phyloP scores from a whole-genome alignment of 2,329 filamentous ascomycete genomes.

The Penicillium capsulatum region DNA sequence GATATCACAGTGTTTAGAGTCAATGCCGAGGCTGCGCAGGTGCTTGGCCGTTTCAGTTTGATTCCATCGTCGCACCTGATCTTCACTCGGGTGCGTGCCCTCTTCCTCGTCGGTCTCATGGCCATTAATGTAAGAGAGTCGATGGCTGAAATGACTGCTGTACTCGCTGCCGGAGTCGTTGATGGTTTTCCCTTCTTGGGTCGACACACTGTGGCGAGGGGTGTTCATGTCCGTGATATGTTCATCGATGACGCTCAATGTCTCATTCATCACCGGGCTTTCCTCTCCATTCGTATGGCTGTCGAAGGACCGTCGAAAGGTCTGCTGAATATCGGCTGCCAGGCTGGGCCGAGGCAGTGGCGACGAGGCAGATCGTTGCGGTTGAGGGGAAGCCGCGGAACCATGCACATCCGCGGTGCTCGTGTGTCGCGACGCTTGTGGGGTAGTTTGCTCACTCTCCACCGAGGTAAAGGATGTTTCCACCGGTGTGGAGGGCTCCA shows the following conservation, averaged over 20 bases:
- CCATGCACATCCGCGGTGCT: slow-evolving; percentile 31
- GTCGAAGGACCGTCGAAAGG: slow-evolving; percentile 45
- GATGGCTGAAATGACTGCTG: slow-evolving; percentile 70
- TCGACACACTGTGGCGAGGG: slow-evolving; percentile 51
- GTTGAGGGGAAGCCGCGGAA: slow-evolving; percentile 23
- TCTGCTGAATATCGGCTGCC: slow-evolving; percentile 40
- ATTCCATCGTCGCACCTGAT: slow-evolving; percentile 75
- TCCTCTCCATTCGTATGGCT: slow-evolving; percentile 53
- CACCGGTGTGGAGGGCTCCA: slow-evolving; percentile 14
- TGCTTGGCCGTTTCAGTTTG: slow-evolving; percentile 83
- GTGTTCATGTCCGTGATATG: slow-evolving; percentile 84
- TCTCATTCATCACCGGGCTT: slow-evolving; percentile 86
- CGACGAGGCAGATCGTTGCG: slow-evolving; percentile 35
- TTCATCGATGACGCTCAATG: slow-evolving; percentile 91
- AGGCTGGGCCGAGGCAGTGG: slow-evolving; percentile 35
- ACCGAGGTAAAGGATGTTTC: slow-evolving; percentile 23
- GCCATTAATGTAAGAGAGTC: slow-evolving; percentile 86
- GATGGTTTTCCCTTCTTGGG: slow-evolving; percentile 51
- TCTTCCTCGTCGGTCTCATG: slow-evolving; percentile 95
- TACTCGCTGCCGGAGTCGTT: slow-evolving; percentile 88
- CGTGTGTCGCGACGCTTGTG: slow-evolving; percentile 39
- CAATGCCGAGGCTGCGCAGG: slow-evolving; percentile 77
- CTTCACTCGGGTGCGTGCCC: slow-evolving; percentile 61
- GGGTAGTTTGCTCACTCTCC: slow-evolving; percentile 37
- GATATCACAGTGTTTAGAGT: slow-evolving; percentile 85